Conservation (phyloP, 1,284 basidiomycete species). For the Puccinia novopanici region DNA sequence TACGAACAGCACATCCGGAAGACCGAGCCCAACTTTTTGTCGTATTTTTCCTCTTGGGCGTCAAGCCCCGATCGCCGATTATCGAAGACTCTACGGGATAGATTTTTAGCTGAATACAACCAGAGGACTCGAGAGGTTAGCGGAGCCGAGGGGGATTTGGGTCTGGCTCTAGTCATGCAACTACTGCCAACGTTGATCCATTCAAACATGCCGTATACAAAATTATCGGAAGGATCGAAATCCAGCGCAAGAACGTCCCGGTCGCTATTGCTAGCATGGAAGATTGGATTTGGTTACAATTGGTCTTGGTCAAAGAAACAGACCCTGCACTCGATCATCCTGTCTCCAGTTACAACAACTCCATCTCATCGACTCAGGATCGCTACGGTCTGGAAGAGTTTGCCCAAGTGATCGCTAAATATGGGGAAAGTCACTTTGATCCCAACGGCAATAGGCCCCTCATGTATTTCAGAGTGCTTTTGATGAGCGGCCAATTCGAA, state of each 20-base stretch:
- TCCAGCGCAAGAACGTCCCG: constrained; percentile 73
- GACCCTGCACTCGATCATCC: constrained; percentile 36
- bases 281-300: constrained; percentile 98
- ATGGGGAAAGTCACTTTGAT: constrained; percentile 90
- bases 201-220: constrained; percentile 96
- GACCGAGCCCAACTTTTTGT: constrained; percentile 80
- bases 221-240: constrained; percentile 88
- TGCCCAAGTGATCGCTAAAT: constrained; percentile 76
- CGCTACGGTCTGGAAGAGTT: too few species aligned
- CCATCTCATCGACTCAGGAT: constrained; percentile 63
- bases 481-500: constrained; percentile 93
- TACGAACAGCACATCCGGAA: constrained; percentile 75
- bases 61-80: constrained; percentile 77
- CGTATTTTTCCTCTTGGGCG: constrained; percentile 82
- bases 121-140: constrained; percentile 84
- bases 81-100: constrained; percentile 77
- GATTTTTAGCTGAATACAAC: constrained; percentile 85
- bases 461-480: constrained; percentile 83
- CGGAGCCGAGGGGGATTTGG: constrained; percentile 52
- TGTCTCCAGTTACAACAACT: constrained; percentile 63
- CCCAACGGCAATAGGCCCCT: constrained; percentile 68
- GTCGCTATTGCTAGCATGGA: constrained; percentile 88
- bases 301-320: constrained; percentile 69
- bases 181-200: constrained; percentile 66
- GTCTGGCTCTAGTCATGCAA: constrained; percentile 61